These are phyloP conservation scores for Trichoderma harzianum DNA, from an alignment of 2,329 filamentous ascomycete species.

Conservation along the genomic window DNA sequence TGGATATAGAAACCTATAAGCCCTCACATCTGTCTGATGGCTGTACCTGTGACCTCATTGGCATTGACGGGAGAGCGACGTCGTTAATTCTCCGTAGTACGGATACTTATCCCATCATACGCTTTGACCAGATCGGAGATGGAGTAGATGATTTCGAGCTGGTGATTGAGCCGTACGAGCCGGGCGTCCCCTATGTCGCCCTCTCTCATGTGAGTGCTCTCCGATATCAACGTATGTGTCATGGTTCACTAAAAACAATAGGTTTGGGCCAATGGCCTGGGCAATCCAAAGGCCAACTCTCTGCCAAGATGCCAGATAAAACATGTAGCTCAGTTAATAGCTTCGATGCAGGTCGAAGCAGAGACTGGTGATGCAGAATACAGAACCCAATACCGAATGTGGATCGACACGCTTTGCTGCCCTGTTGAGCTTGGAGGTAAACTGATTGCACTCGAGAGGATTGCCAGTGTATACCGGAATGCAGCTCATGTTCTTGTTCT, in stretches of 20 bases:
- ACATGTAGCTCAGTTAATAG: constrained; percentile 26
- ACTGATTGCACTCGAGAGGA: constrained; percentile 31
- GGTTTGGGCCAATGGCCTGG: constrained; percentile 38
- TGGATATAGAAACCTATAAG: constrained; percentile 28
- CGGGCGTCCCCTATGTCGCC: constrained; percentile 30
- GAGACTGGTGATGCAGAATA: background rate
- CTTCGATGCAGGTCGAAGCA: constrained; percentile 19
- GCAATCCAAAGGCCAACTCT: constrained; percentile 30
- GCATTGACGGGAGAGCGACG: constrained; percentile 22
- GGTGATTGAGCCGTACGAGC: constrained; percentile 25
- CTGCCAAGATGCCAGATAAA: constrained; percentile 32
- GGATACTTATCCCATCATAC: constrained; percentile 24
- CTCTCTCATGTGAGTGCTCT: constrained; percentile 32
- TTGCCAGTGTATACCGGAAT: constrained; percentile 33
- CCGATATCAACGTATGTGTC: no score
- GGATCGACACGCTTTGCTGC: constrained; percentile 37
- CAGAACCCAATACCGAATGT: constrained; percentile 24
- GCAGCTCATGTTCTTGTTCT: constrained; percentile 34
- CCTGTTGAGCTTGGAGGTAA: constrained; percentile 27
- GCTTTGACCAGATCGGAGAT: constrained; percentile 6
- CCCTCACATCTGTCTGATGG: constrained; percentile 23
- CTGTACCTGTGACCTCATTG: constrained; percentile 25
- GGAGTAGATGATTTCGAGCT: constrained; percentile 20
- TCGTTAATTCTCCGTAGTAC: constrained; percentile 19
- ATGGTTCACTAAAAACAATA: background rate